Evolutionary conservation across 306 rosid species (phyloP).

Genomic region (Prosopis cineraria): DNA sequence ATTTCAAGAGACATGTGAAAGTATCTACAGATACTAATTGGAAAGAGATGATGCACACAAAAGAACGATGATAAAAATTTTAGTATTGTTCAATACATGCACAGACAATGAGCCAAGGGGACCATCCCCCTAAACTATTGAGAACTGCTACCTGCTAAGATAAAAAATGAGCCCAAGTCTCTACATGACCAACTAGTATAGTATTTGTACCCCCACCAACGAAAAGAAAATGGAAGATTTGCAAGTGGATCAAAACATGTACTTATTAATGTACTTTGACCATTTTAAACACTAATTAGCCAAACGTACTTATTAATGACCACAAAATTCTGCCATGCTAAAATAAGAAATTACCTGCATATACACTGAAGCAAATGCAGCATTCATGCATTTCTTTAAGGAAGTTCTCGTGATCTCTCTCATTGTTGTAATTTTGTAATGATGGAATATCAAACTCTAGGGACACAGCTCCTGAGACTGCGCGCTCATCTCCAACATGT

Average conservation of each 20-base stretch:
- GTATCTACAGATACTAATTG: background rate
- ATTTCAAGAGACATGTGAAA: background rate
- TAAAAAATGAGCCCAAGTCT: too few species aligned
- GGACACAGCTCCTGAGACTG: constrained; percentile 55
- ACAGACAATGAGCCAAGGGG: background rate
- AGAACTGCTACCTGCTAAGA: background rate
- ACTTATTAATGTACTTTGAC: background rate
- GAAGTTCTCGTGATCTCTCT: constrained; percentile 66
- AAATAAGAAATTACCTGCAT: constrained; percentile 59
- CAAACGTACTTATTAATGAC: background rate
- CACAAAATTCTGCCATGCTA: constrained; percentile 19
- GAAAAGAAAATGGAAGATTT: background rate
- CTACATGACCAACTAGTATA: background rate
- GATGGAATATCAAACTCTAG: constrained; percentile 71
- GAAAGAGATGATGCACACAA: background rate
- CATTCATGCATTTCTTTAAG: constrained; percentile 66
- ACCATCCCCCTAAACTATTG: background rate
- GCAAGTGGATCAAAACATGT: background rate
- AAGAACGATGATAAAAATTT: background rate
- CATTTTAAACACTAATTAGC: background rate
- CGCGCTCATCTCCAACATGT: constrained; percentile 58
- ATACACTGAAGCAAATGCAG: constrained; percentile 75
- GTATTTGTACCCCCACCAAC: background rate
- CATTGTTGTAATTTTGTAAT: constrained; percentile 61
- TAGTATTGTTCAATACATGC: background rate